phyloP scores from a whole-genome alignment of 106 monocot species.

The Apostasia shenzhenica region DNA sequence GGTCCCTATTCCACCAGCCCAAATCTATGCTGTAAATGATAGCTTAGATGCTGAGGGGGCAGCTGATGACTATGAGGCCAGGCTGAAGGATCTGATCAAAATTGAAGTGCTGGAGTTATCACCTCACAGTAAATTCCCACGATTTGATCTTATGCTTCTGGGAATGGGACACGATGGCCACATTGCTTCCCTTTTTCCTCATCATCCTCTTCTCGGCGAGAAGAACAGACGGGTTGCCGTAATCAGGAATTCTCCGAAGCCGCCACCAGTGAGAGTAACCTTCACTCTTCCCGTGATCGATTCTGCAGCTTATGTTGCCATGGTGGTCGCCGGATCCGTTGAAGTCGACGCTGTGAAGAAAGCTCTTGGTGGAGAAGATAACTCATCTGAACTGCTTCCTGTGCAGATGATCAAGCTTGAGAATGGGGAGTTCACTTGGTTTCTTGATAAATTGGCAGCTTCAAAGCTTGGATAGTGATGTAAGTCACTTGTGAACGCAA shows the following conservation, averaged over 20 bases:
- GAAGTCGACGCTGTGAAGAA: constrained; percentile 53
- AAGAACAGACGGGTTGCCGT: constrained; percentile 49
- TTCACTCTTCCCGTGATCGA: constrained; percentile 67
- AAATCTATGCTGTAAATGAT: constrained; percentile 53
- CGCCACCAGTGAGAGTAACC: constrained; percentile 63
- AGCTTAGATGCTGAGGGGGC: constrained; percentile 45
- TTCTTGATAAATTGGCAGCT: constrained; percentile 46
- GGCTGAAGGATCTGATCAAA: constrained; percentile 40
- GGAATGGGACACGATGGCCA: constrained; percentile 80
- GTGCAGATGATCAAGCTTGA: constrained; percentile 56
- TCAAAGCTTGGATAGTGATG: constrained; percentile 18
- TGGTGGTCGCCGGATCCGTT: constrained; percentile 49
- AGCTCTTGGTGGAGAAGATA: constrained; percentile 23
- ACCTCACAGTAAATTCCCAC: constrained; percentile 35
- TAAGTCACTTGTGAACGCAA: no score
- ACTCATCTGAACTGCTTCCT: constrained; percentile 37
- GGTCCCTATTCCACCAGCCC: constrained; percentile 55
- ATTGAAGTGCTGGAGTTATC: constrained; percentile 26
- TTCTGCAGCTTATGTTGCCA: constrained; percentile 47
- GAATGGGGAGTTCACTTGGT: constrained; percentile 64
- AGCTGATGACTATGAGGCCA: constrained; percentile 51
- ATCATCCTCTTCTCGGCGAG: constrained; percentile 41
- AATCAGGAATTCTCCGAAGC: constrained; percentile 65
- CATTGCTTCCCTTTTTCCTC: constrained; percentile 64
- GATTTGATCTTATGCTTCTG: constrained; percentile 66